These are phyloP conservation scores for Ziziphus jujuba DNA, from an alignment of 306 rosid genomes.

Conservation along the genomic window DNA sequence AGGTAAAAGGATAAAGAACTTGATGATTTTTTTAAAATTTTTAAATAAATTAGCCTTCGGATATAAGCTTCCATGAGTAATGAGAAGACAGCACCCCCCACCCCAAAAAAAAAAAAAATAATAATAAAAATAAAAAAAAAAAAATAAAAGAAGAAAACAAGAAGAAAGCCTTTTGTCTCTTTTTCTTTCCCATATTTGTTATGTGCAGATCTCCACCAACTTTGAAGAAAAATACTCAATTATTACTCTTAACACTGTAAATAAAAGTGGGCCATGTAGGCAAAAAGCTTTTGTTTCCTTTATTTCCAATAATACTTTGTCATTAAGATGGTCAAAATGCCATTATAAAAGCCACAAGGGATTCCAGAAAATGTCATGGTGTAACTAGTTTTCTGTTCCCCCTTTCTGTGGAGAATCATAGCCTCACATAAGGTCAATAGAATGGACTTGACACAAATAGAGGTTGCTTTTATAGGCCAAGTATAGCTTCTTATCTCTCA, in stretches of 20 bases:
- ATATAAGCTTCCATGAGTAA: slow-evolving; percentile 6
- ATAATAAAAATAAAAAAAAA: too few species aligned
- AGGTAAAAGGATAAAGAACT: neutral
- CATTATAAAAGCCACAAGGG: slow-evolving; percentile 23
- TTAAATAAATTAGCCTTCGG: neutral
- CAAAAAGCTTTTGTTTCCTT: neutral
- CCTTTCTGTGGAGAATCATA: neutral
- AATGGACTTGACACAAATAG: neutral
- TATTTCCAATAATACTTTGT: neutral
- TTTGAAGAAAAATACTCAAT: neutral
- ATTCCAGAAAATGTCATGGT: slow-evolving; percentile 6
- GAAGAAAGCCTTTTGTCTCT: neutral
- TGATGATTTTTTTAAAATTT: neutral
- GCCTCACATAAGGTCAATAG: neutral
- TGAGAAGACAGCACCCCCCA: slow-evolving; percentile 6
- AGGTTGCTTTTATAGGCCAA: too few species aligned
- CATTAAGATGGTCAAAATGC: slow-evolving; percentile 22
- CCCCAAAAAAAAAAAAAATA: too few species aligned
- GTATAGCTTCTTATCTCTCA: too few species aligned
- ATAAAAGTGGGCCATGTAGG: neutral
- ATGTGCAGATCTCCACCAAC: neutral
- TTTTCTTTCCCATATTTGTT: neutral
- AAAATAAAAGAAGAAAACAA: too few species aligned
- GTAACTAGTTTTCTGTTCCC: slow-evolving; percentile 12
- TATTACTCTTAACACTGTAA: neutral